These are phyloP conservation scores for Alloascoidea hylecoeti DNA, from an alignment of 805 yeast genomes.

Conservation along the genomic window DNA sequence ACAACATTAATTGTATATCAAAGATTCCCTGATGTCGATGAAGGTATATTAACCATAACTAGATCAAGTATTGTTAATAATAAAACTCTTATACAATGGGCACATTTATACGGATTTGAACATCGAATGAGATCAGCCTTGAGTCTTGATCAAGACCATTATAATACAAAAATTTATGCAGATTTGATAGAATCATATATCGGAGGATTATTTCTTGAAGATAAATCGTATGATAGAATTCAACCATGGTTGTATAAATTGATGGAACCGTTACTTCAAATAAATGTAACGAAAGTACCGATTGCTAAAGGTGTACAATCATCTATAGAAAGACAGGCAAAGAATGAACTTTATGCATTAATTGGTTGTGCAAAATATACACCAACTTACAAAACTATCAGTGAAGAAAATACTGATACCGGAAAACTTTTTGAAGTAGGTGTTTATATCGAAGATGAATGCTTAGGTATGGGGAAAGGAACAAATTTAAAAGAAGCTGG, in stretches of 20 bases:
- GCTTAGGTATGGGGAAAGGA: conserved; percentile 62
- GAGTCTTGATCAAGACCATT: conserved; percentile 10
- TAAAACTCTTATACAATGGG: conserved; percentile 54
- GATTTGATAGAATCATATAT: conserved; percentile 91
- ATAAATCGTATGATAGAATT: conserved; percentile 16
- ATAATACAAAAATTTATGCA: conserved; percentile 52
- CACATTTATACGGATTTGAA: conserved; percentile 54
- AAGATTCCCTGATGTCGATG: conserved; percentile 54
- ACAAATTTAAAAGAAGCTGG: conserved; percentile 67
- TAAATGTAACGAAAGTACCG: no score
- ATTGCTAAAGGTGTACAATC: conserved; percentile 14
- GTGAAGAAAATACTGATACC: conserved; percentile 28
- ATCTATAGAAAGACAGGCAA: conserved; percentile 47
- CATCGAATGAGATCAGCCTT: conserved; percentile 29
- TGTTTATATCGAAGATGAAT: conserved; percentile 49
- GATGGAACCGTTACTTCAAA: no score
- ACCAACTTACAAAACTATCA: conserved; percentile 39
- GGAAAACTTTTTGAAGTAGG: conserved; percentile 40
- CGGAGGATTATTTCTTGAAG: conserved; percentile 66
- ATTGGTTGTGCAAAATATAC: conserved; percentile 63
- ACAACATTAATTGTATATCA: conserved; percentile 56
- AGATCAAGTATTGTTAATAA: conserved; percentile 66
- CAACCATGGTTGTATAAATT: conserved; percentile 17
- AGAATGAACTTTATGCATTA: conserved; percentile 51
- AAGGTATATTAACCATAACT: conserved; percentile 66